Conservation (phyloP, 2,329 filamentous ascomycete species). For the Apiospora aurea region DNA sequence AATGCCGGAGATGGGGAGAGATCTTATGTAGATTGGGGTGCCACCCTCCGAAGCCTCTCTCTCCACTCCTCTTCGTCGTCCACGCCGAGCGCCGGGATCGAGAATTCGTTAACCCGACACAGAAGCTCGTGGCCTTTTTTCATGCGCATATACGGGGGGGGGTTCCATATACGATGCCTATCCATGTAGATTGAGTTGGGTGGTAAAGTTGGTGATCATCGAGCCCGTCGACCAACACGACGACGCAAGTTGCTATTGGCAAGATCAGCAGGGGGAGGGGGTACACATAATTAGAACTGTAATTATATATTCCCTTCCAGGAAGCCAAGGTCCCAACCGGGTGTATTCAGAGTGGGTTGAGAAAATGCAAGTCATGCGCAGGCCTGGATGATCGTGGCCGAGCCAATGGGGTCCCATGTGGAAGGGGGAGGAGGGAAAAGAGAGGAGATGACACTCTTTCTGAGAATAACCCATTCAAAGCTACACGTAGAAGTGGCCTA, state of each 20-base stretch:
- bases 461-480: not conserved
- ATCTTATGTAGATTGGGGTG: not conserved
- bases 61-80: slow-evolving; percentile 10
- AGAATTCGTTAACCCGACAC: not conserved
- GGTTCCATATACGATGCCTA: not conserved
- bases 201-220: not conserved
- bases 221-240: not conserved
- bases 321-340: not conserved
- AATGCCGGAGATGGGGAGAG: slow-evolving; percentile 1
- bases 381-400: not conserved
- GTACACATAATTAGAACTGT: not conserved
- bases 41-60: not conserved
- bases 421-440: not conserved
- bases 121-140: not conserved
- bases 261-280: not conserved
- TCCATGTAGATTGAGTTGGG: not conserved
- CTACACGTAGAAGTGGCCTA: not conserved
- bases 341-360: not conserved
- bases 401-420: not conserved
- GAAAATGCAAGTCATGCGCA: not conserved
- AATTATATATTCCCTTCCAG: not conserved
- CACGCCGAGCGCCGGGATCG: not conserved
- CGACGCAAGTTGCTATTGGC: not conserved
- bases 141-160: not conserved
- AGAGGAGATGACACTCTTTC: not conserved